phyloP scores from a whole-genome alignment of 495 filamentous ascomycete genomes.

The Copromyces sp. region DNA sequence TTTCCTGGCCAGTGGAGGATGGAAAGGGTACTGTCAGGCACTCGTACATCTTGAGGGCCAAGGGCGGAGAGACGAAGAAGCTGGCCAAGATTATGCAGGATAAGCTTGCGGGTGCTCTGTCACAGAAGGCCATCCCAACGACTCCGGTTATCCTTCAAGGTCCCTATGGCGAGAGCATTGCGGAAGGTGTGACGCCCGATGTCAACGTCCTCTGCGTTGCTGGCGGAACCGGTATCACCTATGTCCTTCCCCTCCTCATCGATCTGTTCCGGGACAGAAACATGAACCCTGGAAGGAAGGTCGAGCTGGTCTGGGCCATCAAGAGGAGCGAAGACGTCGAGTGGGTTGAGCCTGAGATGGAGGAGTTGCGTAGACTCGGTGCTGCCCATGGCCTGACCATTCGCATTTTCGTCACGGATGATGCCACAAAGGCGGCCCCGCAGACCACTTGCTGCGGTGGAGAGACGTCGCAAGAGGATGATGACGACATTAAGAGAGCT shows the following conservation, averaged over 20 bases:
- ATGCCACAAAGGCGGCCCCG: constrained; percentile 2
- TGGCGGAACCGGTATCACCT: constrained; percentile 56
- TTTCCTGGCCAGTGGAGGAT: constrained; percentile 34
- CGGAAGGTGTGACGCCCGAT: constrained; percentile 27
- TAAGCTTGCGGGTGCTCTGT: constrained; percentile 16
- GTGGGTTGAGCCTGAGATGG: constrained; percentile 50
- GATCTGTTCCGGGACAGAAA: constrained; percentile 25
- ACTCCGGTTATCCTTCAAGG: constrained; percentile 47
- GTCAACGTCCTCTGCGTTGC: constrained; percentile 51
- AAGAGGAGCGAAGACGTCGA: constrained; percentile 40
- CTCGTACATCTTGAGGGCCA: constrained; percentile 51
- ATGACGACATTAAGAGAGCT: constrained; percentile 2
- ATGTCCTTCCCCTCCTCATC: constrained; percentile 47
- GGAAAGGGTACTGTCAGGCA: constrained; percentile 32
- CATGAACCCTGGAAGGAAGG: constrained; percentile 18
- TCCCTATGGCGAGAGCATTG: constrained; percentile 46
- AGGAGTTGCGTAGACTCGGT: constrained; percentile 30
- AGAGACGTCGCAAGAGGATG: not conserved
- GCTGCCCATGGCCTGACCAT: constrained; percentile 34
- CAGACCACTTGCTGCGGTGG: not conserved
- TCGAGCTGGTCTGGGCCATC: constrained; percentile 55
- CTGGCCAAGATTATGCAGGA: constrained; percentile 34
- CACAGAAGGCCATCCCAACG: constrained; percentile 14
- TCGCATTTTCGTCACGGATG: constrained; percentile 46
- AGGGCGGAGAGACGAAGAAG: constrained; percentile 49